phyloP scores from a whole-genome alignment of 2,329 filamentous ascomycete species.

The Cytospora piceae region DNA sequence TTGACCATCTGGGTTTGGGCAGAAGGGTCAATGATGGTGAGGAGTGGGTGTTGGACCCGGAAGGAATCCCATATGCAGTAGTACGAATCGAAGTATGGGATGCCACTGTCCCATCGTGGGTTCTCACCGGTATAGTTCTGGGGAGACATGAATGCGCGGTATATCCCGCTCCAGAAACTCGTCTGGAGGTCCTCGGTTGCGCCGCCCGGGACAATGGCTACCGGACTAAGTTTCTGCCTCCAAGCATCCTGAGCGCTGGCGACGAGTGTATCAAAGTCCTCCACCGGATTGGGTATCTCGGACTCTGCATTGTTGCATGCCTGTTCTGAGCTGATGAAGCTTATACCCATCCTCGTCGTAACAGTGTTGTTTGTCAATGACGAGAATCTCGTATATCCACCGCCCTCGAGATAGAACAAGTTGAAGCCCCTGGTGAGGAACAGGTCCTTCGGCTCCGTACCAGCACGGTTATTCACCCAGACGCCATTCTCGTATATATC shows the following conservation, averaged over 20 bases:
- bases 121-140: conserved; percentile 71
- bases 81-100: conserved; percentile 66
- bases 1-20: conserved; percentile 65
- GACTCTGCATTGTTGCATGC: conserved; percentile 65
- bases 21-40: conserved; percentile 65
- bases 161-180: conserved; percentile 66
- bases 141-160: conserved; percentile 64
- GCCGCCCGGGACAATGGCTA: conserved; percentile 53
- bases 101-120: conserved; percentile 61
- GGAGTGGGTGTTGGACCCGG: conserved; percentile 63
- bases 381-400: conserved; percentile 61
- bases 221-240: conserved; percentile 58
- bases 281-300: conserved; percentile 63
- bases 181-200: conserved; percentile 56
- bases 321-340: conserved; percentile 63
- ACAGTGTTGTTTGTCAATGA: conserved; percentile 50
- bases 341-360: conserved; percentile 64
- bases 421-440: conserved; percentile 47
- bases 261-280: conserved; percentile 58
- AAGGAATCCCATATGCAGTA: conserved; percentile 67
- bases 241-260: conserved; percentile 56
- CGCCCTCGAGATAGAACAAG: conserved; percentile 48
- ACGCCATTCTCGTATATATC: conserved; percentile 42
- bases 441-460: conserved; percentile 43
- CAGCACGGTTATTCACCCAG: conserved; percentile 46